Evolutionary conservation across 2,329 filamentous ascomycete genomes (phyloP).

Genomic region (Trichoderma cornu-damae): DNA sequence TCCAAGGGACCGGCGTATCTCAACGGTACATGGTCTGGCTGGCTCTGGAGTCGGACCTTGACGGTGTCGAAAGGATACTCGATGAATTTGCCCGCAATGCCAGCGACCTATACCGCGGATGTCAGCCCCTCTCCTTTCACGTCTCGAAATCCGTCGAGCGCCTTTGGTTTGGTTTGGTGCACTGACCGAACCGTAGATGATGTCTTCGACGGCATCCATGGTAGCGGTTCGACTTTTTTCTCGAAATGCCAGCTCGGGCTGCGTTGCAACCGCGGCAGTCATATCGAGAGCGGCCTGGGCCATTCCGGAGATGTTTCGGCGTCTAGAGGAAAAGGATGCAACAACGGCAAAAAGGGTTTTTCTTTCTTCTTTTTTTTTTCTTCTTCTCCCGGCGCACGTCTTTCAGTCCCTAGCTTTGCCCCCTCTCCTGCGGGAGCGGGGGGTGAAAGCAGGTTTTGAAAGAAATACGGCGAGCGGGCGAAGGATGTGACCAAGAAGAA

Average conservation of each 20-base stretch:
- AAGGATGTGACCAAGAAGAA: background rate
- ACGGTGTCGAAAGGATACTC: slow-evolving; percentile 99
- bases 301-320: slow-evolving; percentile 18
- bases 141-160: too few species aligned
- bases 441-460: slow-evolving; percentile 18
- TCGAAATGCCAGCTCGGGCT: slow-evolving; percentile 29
- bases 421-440: slow-evolving; percentile 17
- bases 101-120: slow-evolving; percentile 56
- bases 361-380: background rate
- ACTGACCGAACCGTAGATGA: slow-evolving; percentile 79
- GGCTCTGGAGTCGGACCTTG: slow-evolving; percentile 95
- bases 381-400: slow-evolving; percentile 10
- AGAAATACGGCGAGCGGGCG: slow-evolving; percentile 15
- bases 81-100: slow-evolving; percentile 88
- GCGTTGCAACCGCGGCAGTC: slow-evolving; percentile 17
- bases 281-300: slow-evolving; percentile 19
- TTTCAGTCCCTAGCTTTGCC: slow-evolving; percentile 17
- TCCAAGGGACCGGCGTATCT: slow-evolving; percentile 83
- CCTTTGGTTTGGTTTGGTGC: too few species aligned
- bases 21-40: slow-evolving; percentile 75
- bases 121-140: background rate
- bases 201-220: slow-evolving; percentile 73
- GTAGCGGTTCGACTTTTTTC: slow-evolving; percentile 37
- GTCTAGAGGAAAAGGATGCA: background rate
- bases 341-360: background rate